A percentile compares a stretch with the other conserved stretches of the same genome.
Conservation (phyloP, 1,139 yeast species). For the Geotrichum aggregatum region DNA sequence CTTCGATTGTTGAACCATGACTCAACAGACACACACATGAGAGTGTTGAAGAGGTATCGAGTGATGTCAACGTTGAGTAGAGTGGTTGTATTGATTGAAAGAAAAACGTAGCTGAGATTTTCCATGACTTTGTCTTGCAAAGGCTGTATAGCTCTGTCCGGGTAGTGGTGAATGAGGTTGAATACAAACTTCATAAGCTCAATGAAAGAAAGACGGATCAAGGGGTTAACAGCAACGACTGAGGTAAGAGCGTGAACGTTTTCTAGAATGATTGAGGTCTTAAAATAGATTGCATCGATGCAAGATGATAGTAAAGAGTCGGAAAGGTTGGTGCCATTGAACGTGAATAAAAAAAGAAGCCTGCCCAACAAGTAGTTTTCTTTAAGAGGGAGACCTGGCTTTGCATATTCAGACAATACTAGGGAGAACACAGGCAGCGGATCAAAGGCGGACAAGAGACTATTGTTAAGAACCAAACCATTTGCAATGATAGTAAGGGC, state of each 20-base stretch:
- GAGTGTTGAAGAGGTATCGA: slow-evolving; percentile 25
- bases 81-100: slow-evolving; percentile 18
- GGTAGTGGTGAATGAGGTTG: slow-evolving; percentile 28
- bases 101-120: slow-evolving; percentile 22
- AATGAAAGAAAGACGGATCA: slow-evolving; percentile 21
- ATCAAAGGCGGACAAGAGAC: slow-evolving; percentile 23
- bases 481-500: slow-evolving; percentile 30
- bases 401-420: slow-evolving; percentile 22
- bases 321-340: slow-evolving; percentile 20
- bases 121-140: not conserved
- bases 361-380: slow-evolving; percentile 23
- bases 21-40: slow-evolving; percentile 24
- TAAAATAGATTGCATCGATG: slow-evolving; percentile 21
- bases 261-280: slow-evolving; percentile 8
- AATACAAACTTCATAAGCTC: slow-evolving; percentile 28
- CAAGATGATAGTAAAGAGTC: slow-evolving; percentile 10
- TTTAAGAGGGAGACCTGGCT: slow-evolving; percentile 8
- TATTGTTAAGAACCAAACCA: slow-evolving; percentile 25
- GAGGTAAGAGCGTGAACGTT: slow-evolving; percentile 4
- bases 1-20: slow-evolving; percentile 20
- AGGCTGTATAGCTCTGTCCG: slow-evolving; percentile 3
- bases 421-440: slow-evolving; percentile 11
- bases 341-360: slow-evolving; percentile 27
- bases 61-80: slow-evolving; percentile 20
- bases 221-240: not conserved